phyloP scores from a whole-genome alignment of 1,139 yeast species.

The Eremothecium coryli region DNA sequence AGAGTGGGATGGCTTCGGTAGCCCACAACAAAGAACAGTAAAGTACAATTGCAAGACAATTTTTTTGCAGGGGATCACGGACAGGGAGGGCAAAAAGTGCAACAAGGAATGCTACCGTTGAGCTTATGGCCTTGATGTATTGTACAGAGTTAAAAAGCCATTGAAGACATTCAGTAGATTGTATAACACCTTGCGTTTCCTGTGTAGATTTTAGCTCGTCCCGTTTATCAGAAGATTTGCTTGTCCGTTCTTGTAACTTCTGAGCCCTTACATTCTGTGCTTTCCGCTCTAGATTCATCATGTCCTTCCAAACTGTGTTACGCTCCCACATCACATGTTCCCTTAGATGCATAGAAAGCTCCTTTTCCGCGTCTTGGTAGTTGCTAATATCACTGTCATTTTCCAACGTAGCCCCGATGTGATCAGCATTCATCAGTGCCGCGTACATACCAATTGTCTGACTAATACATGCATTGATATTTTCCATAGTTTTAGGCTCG shows the following conservation, averaged over 20 bases:
- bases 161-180: constrained; percentile 7
- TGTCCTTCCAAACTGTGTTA: constrained; percentile 94
- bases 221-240: background rate
- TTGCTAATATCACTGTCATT: constrained; percentile 16
- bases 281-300: constrained; percentile 79
- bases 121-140: constrained; percentile 38
- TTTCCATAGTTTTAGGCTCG: constrained; percentile 35
- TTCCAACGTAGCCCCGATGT: constrained; percentile 5
- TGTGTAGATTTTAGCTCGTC: background rate
- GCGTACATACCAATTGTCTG: constrained; percentile 36
- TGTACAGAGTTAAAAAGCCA: constrained; percentile 16
- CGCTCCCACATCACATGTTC: constrained; percentile 96
- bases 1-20: constrained; percentile 82
- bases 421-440: constrained; percentile 27
- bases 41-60: constrained; percentile 75
- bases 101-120: constrained; percentile 38
- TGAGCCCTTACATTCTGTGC: constrained; percentile 45
- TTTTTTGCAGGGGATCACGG: constrained; percentile 53
- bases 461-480: constrained; percentile 39
- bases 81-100: constrained; percentile 51
- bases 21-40: constrained; percentile 87
- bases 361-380: constrained; percentile 45
- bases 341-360: constrained; percentile 65
- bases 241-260: constrained; percentile 6
- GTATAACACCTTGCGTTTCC: background rate